A percentile compares a stretch with the other conserved stretches of the same genome.
phyloP scores from a whole-genome alignment of 2,329 filamentous ascomycete genomes.

The Alternaria gaisen region DNA sequence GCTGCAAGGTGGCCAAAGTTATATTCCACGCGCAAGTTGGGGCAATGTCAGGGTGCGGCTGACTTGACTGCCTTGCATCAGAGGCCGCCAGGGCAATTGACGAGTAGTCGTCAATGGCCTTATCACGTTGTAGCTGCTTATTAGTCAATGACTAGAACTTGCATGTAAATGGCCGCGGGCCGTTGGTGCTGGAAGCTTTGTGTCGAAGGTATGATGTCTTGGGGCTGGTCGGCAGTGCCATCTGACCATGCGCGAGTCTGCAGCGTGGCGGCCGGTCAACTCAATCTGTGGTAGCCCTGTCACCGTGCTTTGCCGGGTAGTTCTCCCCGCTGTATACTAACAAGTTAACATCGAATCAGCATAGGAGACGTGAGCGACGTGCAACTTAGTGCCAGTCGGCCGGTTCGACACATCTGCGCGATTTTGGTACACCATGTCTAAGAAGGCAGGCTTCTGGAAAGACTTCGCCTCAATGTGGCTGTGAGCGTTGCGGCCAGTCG shows the following conservation, averaged over 20 bases:
- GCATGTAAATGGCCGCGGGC: conserved; percentile 26
- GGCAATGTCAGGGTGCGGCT: conserved; percentile 23
- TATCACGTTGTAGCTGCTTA: conserved; percentile 31
- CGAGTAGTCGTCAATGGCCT: conserved; percentile 24
- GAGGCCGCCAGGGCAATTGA: conserved; percentile 24
- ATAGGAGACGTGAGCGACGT: conserved; percentile 12
- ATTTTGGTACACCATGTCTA: conserved; percentile 18
- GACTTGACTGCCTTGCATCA: conserved; percentile 23
- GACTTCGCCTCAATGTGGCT: conserved; percentile 29
- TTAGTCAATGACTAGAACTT: conserved; percentile 25
- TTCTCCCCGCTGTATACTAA: conserved; percentile 16
- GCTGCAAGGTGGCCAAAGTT: conserved; percentile 24
- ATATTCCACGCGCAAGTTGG: conserved; percentile 21
- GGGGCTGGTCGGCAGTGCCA: conserved; percentile 26
- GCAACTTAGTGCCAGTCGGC: conserved; percentile 17
- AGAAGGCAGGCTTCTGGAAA: conserved; percentile 24
- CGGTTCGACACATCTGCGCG: conserved; percentile 19
- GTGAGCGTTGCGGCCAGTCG: conserved; percentile 19
- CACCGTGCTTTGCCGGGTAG: conserved; percentile 13
- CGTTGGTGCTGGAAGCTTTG: conserved; percentile 11
- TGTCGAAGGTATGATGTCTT: conserved; percentile 18
- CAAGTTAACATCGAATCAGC: conserved; percentile 23
- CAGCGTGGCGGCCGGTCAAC: conserved; percentile 25
- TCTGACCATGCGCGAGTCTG: conserved; percentile 27
- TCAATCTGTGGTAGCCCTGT: conserved; percentile 17